Evolutionary conservation across 495 filamentous ascomycete genomes (phyloP).

Genomic region (Glarea lozoyensis): DNA sequence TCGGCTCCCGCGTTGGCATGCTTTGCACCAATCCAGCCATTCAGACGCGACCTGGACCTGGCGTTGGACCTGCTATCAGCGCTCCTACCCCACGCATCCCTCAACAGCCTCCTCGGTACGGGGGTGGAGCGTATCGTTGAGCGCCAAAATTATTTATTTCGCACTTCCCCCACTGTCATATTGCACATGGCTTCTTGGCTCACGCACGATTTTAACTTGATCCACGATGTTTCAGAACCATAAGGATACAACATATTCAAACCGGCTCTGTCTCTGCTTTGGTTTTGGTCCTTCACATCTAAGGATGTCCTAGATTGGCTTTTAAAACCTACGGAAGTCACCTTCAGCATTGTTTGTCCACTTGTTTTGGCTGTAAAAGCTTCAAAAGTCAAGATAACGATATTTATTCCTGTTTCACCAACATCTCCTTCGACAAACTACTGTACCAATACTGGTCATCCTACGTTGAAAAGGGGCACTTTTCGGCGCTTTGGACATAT

Average conservation of each 20-base stretch:
- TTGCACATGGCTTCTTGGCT: slow-evolving; percentile 17
- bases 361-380: slow-evolving; percentile 18
- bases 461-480: slow-evolving; percentile 41
- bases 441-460: slow-evolving; percentile 47
- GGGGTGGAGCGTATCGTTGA: slow-evolving; percentile 44
- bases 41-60: slow-evolving; percentile 76
- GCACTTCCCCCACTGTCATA: slow-evolving; percentile 10
- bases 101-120: slow-evolving; percentile 34
- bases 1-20: slow-evolving; percentile 96
- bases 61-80: slow-evolving; percentile 50
- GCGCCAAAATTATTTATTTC: slow-evolving; percentile 10
- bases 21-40: slow-evolving; percentile 92
- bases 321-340: slow-evolving; percentile 23
- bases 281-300: slow-evolving; percentile 23
- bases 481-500: slow-evolving; percentile 49
- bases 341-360: slow-evolving; percentile 25
- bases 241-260: slow-evolving; percentile 21
- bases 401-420: slow-evolving; percentile 21
- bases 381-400: slow-evolving; percentile 24
- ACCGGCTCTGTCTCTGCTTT: slow-evolving; percentile 18
- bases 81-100: slow-evolving; percentile 41
- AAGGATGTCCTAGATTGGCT: slow-evolving; percentile 21
- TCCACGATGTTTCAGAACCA: slow-evolving; percentile 13
- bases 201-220: slow-evolving; percentile 14
- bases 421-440: slow-evolving; percentile 47